A percentile compares a stretch with the other conserved stretches of the same genome.
phyloP scores from a whole-genome alignment of 441 rosid genomes.

The Aquilaria agallochum region DNA sequence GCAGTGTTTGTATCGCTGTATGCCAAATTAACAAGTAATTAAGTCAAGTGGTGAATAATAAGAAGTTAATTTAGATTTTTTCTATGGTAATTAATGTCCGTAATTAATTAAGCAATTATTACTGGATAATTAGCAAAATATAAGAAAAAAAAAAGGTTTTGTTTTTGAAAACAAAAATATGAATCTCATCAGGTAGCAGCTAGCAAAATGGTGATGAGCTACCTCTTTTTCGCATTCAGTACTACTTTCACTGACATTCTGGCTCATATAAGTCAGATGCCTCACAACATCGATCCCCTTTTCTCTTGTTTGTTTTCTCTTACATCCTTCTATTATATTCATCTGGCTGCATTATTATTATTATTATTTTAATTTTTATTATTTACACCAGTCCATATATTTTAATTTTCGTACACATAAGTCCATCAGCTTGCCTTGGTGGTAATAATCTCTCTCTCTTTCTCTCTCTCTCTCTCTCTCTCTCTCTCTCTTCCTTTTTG shows the following conservation, averaged over 20 bases:
- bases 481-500: slow-evolving; percentile 1
- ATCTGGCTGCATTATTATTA: slow-evolving; percentile 17
- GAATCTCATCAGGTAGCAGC: too few species aligned
- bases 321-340: too few species aligned
- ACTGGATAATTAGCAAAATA: too few species aligned
- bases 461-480: slow-evolving; percentile 34
- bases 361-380: slow-evolving; percentile 11
- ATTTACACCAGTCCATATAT: slow-evolving; percentile 6
- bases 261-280: slow-evolving; percentile 54
- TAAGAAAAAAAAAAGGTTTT: too few species aligned
- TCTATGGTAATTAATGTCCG: too few species aligned
- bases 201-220: slow-evolving; percentile 13
- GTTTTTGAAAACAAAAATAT: too few species aligned
- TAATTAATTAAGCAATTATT: too few species aligned
- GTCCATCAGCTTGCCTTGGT: slow-evolving; percentile 37
- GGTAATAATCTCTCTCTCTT: too few species aligned
- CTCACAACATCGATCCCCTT: slow-evolving; percentile 73
- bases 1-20: too few species aligned
- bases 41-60: too few species aligned
- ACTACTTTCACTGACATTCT: slow-evolving; percentile 68
- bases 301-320: slow-evolving; percentile 29
- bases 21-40: too few species aligned
- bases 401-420: slow-evolving; percentile 12
- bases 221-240: slow-evolving; percentile 39
- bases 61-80: too few species aligned